A percentile compares a stretch with the other conserved stretches of the same genome.
Evolutionary conservation across 176 grass and related monocot genomes (phyloP).

Genomic region (Pontederia paniculata): DNA sequence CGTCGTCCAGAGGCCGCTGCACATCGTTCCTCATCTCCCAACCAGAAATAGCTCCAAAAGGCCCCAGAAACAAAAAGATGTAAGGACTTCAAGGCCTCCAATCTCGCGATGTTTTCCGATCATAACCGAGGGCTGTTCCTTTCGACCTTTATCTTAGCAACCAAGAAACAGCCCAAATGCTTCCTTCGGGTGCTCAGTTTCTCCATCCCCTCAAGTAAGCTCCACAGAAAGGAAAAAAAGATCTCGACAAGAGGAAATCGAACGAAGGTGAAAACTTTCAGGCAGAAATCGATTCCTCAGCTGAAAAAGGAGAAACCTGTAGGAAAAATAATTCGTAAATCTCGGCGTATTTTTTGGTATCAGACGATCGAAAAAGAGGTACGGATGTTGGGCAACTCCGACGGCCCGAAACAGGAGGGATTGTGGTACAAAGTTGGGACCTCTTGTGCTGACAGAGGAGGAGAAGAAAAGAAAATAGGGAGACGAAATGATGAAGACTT

Average conservation of each 20-base stretch:
- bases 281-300: too few species aligned
- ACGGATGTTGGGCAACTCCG: too few species aligned
- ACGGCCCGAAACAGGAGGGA: too few species aligned
- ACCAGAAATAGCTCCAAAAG: background rate
- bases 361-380: too few species aligned
- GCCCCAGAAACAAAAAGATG: background rate
- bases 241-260: background rate
- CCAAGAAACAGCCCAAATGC: conserved; percentile 21
- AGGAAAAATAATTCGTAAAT: too few species aligned
- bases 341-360: too few species aligned
- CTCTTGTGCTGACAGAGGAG: too few species aligned
- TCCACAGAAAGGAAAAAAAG: background rate
- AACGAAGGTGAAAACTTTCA: too few species aligned
- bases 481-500: too few species aligned
- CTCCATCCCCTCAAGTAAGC: background rate
- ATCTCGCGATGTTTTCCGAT: background rate
- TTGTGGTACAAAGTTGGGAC: too few species aligned
- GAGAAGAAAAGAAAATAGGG: too few species aligned
- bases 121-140: conserved; percentile 15
- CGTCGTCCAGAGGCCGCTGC: conserved; percentile 28
- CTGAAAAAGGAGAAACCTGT: too few species aligned
- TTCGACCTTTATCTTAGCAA: background rate
- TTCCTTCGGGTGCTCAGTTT: conserved; percentile 1
- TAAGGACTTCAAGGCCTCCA: background rate
- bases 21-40: conserved; percentile 57